These are phyloP conservation scores for Neoboletus magnificus DNA, from an alignment of 768 basidiomycete genomes.

Conservation along the genomic window DNA sequence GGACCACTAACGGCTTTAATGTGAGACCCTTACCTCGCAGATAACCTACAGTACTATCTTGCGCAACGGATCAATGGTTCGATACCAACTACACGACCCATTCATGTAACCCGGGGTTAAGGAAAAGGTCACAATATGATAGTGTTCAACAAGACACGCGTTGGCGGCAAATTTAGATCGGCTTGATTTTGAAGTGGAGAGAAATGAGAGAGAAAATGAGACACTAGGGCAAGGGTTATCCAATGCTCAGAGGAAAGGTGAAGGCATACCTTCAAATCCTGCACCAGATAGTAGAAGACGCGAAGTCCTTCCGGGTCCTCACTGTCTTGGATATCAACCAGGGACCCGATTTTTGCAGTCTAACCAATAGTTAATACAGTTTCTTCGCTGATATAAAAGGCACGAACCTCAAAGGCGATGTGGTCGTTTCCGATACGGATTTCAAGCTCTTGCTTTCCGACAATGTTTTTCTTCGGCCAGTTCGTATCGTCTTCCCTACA, in stretches of 20 bases:
- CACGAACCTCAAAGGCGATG: conserved; percentile 89
- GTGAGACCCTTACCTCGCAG: conserved; percentile 15
- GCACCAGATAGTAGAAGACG: conserved; percentile 98
- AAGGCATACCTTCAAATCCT: conserved; percentile 82
- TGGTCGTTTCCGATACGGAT: conserved; percentile 92
- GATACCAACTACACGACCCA: conserved; percentile 8
- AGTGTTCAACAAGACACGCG: background rate
- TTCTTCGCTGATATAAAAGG: background rate
- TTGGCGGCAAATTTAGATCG: conserved; percentile 54
- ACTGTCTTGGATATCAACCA: conserved; percentile 95
- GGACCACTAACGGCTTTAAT: background rate
- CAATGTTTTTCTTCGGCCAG: conserved; percentile 99
- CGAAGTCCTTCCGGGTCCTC: conserved; percentile 97
- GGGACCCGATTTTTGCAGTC: conserved; percentile 97
- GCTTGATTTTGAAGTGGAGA: conserved; percentile 99
- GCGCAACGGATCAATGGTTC: conserved; percentile 13
- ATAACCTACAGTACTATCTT: conserved; percentile 25
- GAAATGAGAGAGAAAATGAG: conserved; percentile 97
- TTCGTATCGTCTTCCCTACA: conserved; percentile 94
- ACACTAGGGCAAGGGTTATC: conserved; percentile 52
- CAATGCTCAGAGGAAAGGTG: background rate
- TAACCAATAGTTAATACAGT: conserved; percentile 30
- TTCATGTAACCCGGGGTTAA: conserved; percentile 2
- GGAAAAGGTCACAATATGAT: background rate
- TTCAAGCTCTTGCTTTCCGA: conserved; percentile 97